Base-by-base conservation (phyloP, 352 stramenopile species). In the Globisporangium irregulare region DNA sequence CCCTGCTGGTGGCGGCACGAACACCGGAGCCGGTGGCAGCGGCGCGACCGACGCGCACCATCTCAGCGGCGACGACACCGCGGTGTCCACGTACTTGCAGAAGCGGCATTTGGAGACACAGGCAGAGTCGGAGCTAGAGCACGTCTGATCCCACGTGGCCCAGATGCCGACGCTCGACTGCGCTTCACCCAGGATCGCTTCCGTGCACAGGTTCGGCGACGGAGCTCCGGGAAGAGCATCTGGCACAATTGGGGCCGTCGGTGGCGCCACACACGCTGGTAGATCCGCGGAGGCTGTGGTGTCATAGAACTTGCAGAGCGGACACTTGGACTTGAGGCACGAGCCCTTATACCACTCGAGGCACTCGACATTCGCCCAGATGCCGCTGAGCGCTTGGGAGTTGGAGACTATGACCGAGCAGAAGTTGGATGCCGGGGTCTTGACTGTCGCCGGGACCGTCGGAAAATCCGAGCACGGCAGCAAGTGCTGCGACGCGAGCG, bases 331-430 rank as follows among this genome's bases (percentile, higher is more conserved):
- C 12, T 64, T 62, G 27, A 64, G 32, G 29, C 64, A 69, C 54
- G 46, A 6, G 27, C 41, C 64, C 38, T 38, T 51, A 41, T 58
- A 59, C 64, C 64, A 69, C 41, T 69, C 38, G 24, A 20, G 36
- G 41, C 64, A 69, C 54, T 22, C 55, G 27, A 64, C 64, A 15
- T 69, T 69, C 20, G 27, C n/a, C 64, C 64, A 69, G 64, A 69
- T 69, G 55, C 64, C 64, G 20, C 63, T 48, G 36, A 68, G 41
- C 25, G 63, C 63, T 3, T 68, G 63, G 1, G 63, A 24, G 9
- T n/a, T 25, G 38, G 60, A 25, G 41, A 69, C 22, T 22, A 29
- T 15, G 10, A 27, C 9, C 4, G 64, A 69, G 55, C 64, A 69
- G 2, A 58, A 24, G 55, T 69, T 69, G 3, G 27, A 9, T 3